Percentiles rank a stretch among this genome's conserved stretches.
Conservation (phyloP, 179 eudicot species). For the Corrigiola litoralis region DNA sequence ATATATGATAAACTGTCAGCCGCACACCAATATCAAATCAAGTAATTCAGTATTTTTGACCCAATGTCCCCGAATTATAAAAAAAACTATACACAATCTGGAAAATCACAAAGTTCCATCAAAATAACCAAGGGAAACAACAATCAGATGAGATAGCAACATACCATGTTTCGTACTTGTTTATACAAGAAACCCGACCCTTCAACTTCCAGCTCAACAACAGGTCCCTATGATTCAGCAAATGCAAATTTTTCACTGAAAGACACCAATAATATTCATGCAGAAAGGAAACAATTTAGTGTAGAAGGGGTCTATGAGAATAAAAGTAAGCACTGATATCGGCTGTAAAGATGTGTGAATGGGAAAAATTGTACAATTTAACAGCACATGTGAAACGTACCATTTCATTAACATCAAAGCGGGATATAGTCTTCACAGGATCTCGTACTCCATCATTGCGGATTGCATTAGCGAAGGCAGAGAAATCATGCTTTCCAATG, state of each 20-base stretch:
- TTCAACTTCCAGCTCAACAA: conserved; percentile 88
- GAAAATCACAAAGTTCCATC: neutral
- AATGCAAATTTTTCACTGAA: neutral
- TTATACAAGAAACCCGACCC: conserved; percentile 90
- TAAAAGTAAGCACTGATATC: neutral
- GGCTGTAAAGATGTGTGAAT: neutral
- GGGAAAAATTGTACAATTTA: conserved; percentile 1
- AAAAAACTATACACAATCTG: neutral
- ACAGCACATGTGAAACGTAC: conserved; percentile 25
- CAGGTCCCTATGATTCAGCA: conserved; percentile 56
- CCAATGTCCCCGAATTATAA: too few relatives aligned
- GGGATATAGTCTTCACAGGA: conserved; percentile 71
- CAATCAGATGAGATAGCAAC: neutral
- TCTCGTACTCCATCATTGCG: conserved; percentile 50
- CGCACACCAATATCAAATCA: neutral
- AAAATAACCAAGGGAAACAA: neutral
- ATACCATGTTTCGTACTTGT: conserved; percentile 97
- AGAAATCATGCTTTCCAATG: conserved; percentile 73
- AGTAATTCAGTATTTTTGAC: neutral
- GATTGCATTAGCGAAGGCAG: conserved; percentile 69
- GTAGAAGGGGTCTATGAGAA: neutral
- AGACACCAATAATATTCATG: neutral
- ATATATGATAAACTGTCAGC: neutral
- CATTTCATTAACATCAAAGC: conserved; percentile 68
- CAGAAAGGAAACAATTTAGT: neutral